These are phyloP conservation scores for Penicillium oxalicum DNA, from an alignment of 2,329 filamentous ascomycete genomes.

Conservation along the genomic window DNA sequence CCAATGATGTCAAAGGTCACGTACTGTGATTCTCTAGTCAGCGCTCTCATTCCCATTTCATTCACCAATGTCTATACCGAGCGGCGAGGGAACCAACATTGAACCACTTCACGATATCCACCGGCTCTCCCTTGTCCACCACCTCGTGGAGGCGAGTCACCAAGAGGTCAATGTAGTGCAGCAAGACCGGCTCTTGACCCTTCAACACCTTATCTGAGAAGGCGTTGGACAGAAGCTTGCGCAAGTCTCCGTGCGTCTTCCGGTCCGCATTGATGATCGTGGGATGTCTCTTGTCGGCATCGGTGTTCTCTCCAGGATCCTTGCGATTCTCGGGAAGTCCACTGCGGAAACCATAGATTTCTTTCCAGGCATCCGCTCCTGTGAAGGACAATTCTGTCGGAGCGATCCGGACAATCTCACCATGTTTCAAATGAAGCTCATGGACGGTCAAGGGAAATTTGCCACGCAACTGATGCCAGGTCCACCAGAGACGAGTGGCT, in stretches of 20 bases:
- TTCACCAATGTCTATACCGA: too few species aligned
- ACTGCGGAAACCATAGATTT: slow-evolving; percentile 3
- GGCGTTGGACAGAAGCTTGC: slow-evolving; percentile 5
- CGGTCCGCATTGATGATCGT: slow-evolving; percentile 7
- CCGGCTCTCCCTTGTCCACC: slow-evolving; percentile 3
- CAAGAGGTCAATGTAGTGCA: slow-evolving; percentile 5
- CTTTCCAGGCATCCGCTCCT: background rate
- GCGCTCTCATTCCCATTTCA: background rate
- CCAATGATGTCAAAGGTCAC: slow-evolving; percentile 7
- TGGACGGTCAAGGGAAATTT: slow-evolving; percentile 3
- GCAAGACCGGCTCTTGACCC: slow-evolving; percentile 4
- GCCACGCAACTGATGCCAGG: slow-evolving; percentile 3
- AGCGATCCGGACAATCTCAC: slow-evolving; percentile 3
- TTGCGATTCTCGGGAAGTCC: slow-evolving; percentile 5
- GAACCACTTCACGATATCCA: slow-evolving; percentile 7
- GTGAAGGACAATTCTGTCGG: slow-evolving; percentile 3
- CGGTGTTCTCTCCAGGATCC: slow-evolving; percentile 5
- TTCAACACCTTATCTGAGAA: slow-evolving; percentile 7
- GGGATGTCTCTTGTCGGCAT: slow-evolving; percentile 3
- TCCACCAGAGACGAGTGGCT: slow-evolving; percentile 5
- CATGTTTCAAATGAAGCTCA: slow-evolving; percentile 2
- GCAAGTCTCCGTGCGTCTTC: slow-evolving; percentile 5
- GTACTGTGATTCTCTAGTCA: background rate
- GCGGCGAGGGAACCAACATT: background rate
- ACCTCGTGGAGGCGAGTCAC: slow-evolving; percentile 3